Base-by-base conservation (phyloP, 441 rosid genomes). In the Jatropha multifida region DNA sequence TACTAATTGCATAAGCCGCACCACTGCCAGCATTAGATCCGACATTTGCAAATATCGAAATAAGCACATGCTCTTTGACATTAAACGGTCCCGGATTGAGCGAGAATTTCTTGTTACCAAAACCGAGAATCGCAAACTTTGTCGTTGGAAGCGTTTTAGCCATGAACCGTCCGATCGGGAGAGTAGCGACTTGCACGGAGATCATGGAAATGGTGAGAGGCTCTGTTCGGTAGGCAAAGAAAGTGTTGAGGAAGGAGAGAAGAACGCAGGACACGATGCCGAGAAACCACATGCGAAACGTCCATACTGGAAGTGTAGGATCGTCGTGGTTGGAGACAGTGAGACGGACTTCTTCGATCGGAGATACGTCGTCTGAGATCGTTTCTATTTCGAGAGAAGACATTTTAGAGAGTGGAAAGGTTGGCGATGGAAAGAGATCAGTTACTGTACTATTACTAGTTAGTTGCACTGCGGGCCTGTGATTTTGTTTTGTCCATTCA, bases 61-160 rank as follows among this genome's bases (percentile, higher is more conserved):
- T 88, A 67, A 93, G 84, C 20, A 91, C 93, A 59, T 90, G 98
- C 72, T 93, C 96, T 70, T 93, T 93, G 27, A 88, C 77, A 69
- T 88, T 91, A 75, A 91, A 93, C 32, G 94, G 94, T 5, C 96
- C 98, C 3, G 96, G 92, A 54, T 90, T 93, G 26, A 93, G 82
- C 51, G 94, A 83, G 27, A 88, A 87, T 73, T 81, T 75, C 74
- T 81, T 78, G 41, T 74, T 74, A 6, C 87, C 89, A 12, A 81
- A 54, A 32, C 89, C 86, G 0, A 85, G 84, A 64, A 91, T 49
- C 69, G 69, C 77, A 77, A 88, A 86, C 81, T 79, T 85, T 5
- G 89, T 82, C 27, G 71, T 74, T 0, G 98, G 94, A 6, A 93
- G 81, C 14, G 76, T 63, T 17, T 51, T 67, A 13, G 92, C 96